A percentile compares a stretch with the other conserved stretches of the same genome.
These are phyloP conservation scores for Saccharomycopsis crataegensis DNA, from an alignment of 1,139 yeast genomes.

Conservation along the genomic window DNA sequence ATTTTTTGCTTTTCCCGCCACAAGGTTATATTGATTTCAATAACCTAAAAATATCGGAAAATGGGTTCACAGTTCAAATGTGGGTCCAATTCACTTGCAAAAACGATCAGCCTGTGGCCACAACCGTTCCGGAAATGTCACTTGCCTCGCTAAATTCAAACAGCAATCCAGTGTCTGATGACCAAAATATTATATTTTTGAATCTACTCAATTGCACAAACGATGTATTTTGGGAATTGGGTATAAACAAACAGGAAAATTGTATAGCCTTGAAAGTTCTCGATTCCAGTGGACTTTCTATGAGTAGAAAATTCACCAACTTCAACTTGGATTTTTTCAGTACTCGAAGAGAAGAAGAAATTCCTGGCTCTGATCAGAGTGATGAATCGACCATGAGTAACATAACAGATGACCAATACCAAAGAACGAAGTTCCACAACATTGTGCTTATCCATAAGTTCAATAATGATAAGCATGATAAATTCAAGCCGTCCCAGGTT, in stretches of 20 bases:
- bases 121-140: background rate
- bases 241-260: conserved; percentile 4
- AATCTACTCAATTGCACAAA: conserved; percentile 8
- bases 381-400: background rate
- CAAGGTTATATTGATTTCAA: conserved; percentile 4
- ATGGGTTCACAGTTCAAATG: conserved; percentile 20
- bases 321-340: conserved; percentile 24
- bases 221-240: conserved; percentile 13
- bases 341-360: background rate
- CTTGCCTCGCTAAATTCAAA: background rate
- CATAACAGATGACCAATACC: conserved; percentile 1
- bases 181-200: conserved; percentile 9
- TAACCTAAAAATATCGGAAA: conserved; percentile 11
- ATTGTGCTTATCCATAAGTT: conserved; percentile 24
- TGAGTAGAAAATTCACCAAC: conserved; percentile 22
- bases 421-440: conserved; percentile 23
- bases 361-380: background rate
- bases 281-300: conserved; percentile 5
- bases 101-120: background rate
- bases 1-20: conserved; percentile 11
- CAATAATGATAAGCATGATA: conserved; percentile 17
- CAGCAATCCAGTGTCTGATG: background rate
- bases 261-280: conserved; percentile 3
- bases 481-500: conserved; percentile 23
- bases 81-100: conserved; percentile 19